These are phyloP conservation scores for Cyberlindnera saturnus DNA, from an alignment of 805 yeast species.

Conservation along the genomic window DNA sequence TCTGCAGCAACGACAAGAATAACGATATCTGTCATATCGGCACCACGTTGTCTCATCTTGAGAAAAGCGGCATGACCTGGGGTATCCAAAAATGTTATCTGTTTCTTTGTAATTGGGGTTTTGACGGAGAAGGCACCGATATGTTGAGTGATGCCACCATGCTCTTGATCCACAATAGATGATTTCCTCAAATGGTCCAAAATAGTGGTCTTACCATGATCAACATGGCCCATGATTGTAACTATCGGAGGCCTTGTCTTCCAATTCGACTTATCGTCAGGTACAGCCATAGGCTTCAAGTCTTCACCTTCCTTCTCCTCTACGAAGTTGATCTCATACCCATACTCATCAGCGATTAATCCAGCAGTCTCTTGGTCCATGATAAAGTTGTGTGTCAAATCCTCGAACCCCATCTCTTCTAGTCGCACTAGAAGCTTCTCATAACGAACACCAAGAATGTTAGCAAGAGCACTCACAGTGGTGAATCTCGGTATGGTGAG, in stretches of 20 bases:
- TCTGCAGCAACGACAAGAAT: constrained; percentile 94
- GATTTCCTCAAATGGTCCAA: constrained; percentile 83
- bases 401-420: constrained; percentile 67
- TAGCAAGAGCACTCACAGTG: constrained; percentile 74
- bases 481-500: constrained; percentile 65
- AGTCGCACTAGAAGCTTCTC: constrained; percentile 53
- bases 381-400: constrained; percentile 63
- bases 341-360: constrained; percentile 84
- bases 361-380: constrained; percentile 82
- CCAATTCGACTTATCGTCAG: constrained; percentile 31
- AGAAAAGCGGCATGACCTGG: constrained; percentile 98
- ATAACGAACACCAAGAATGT: constrained; percentile 59
- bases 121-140: constrained; percentile 92
- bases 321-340: constrained; percentile 46
- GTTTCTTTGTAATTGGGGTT: constrained; percentile 68
- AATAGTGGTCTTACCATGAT: constrained; percentile 95
- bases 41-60: constrained; percentile 96
- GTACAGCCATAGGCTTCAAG: constrained; percentile 49
- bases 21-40: constrained; percentile 87
- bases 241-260: constrained; percentile 86
- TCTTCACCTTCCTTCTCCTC: constrained; percentile 28
- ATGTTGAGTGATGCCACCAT: constrained; percentile 97
- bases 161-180: constrained; percentile 75
- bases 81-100: constrained; percentile 87
- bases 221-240: constrained; percentile 98